Evolutionary conservation across 495 filamentous ascomycete genomes (phyloP).

Genomic region (Penicillium nucicola): DNA sequence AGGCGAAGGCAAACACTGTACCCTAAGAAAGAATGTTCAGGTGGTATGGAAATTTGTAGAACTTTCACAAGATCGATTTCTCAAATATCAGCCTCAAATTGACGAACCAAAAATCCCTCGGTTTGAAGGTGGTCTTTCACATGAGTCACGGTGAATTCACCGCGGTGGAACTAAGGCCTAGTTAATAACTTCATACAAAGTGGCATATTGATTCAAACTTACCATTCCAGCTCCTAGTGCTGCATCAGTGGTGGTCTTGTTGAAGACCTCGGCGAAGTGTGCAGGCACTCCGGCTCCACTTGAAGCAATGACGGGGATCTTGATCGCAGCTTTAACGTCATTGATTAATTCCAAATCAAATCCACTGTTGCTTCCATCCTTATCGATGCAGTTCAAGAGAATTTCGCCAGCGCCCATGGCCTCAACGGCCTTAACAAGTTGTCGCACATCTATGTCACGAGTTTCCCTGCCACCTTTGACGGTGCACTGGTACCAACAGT

Average conservation of each 20-base stretch:
- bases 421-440: conserved; percentile 85
- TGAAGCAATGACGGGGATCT: conserved; percentile 92
- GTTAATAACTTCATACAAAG: conserved; percentile 8
- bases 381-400: conserved; percentile 94
- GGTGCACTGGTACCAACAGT: conserved; percentile 97
- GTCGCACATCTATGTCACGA: conserved; percentile 83
- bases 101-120: conserved; percentile 70
- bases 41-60: not conserved
- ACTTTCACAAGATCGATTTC: not conserved
- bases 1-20: not conserved
- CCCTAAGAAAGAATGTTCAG: not conserved
- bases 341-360: conserved; percentile 92
- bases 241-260: conserved; percentile 80
- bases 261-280: conserved; percentile 91
- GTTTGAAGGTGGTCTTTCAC: conserved; percentile 82
- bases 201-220: conserved; percentile 23
- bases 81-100: conserved; percentile 57
- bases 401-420: conserved; percentile 96
- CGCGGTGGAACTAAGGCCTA: conserved; percentile 72
- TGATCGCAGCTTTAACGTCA: conserved; percentile 77
- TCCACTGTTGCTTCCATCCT: conserved; percentile 90
- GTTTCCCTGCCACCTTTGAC: conserved; percentile 92
- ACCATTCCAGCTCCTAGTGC: conserved; percentile 94
- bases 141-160: conserved; percentile 89
- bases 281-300: conserved; percentile 86